A percentile compares a stretch with the other conserved stretches of the same genome.
phyloP scores from a whole-genome alignment of 345 rosid species.

The Erysimum cheiranthoides region DNA sequence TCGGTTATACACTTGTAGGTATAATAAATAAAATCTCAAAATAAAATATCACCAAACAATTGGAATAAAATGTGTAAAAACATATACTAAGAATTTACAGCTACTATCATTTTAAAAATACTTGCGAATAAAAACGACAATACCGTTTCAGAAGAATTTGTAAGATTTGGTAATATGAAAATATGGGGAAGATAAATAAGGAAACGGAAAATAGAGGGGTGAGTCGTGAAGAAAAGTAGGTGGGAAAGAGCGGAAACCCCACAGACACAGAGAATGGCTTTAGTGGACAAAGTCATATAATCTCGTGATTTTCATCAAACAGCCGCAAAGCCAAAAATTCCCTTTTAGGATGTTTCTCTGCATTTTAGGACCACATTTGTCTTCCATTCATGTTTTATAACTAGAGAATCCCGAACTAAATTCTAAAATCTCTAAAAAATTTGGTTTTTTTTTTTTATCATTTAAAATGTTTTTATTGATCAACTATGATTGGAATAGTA shows the following conservation, averaged over 20 bases:
- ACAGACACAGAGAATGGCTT: constrained; percentile 24
- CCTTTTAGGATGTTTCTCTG: constrained; percentile 10
- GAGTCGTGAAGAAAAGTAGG: constrained; percentile 11
- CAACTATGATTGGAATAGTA: too few relatives aligned
- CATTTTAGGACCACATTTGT: constrained; percentile 28
- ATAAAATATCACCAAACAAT: not conserved
- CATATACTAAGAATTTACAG: not conserved
- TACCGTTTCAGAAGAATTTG: too few relatives aligned
- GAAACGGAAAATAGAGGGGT: constrained; percentile 8
- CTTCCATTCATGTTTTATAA: not conserved
- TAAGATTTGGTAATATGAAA: too few relatives aligned
- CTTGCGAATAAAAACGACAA: too few relatives aligned
- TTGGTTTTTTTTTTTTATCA: too few relatives aligned
- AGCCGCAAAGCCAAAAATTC: constrained; percentile 33
- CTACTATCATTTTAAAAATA: too few relatives aligned
- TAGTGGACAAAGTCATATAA: constrained; percentile 28
- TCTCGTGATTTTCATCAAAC: not conserved
- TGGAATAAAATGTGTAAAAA: not conserved
- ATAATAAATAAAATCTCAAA: not conserved
- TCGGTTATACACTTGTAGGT: constrained; percentile 4
- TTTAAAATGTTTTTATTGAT: too few relatives aligned
- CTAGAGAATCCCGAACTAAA: too few relatives aligned
- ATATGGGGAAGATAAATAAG: not conserved
- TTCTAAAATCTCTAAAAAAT: too few relatives aligned
- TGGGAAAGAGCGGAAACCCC: constrained; percentile 36